Evolutionary conservation across 257 asterid genomes (phyloP).

Genomic region (Scutellaria barbata): DNA sequence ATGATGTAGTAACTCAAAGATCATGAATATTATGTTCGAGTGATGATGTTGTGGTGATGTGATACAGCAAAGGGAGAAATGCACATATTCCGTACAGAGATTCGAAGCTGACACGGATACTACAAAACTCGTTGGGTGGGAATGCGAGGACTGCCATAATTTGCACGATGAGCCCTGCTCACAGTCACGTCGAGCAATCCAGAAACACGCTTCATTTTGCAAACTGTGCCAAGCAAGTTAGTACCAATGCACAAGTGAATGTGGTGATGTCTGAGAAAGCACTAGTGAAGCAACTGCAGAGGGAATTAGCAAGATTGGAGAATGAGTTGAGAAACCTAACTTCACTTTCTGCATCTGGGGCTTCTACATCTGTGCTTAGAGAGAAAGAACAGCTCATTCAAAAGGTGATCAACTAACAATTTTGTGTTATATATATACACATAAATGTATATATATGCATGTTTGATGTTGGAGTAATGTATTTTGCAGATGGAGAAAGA

Average conservation of each 20-base stretch:
- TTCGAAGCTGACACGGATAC: conserved; percentile 90
- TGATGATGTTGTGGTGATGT: not conserved
- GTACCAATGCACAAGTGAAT: conserved; percentile 80
- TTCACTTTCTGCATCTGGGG: conserved; percentile 47
- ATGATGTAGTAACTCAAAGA: not conserved
- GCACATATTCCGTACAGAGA: conserved; percentile 91
- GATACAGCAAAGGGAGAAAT: conserved; percentile 82
- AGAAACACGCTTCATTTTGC: conserved; percentile 92
- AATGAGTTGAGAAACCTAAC: conserved; percentile 63
- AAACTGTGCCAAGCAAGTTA: conserved; percentile 91
- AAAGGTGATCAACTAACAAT: conserved; percentile 51
- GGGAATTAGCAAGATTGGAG: conserved; percentile 74
- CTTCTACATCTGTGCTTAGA: conserved; percentile 55
- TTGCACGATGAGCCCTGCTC: conserved; percentile 98
- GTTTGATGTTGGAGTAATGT: not conserved
- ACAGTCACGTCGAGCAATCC: conserved; percentile 83
- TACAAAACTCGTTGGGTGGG: conserved; percentile 88
- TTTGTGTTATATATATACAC: no score
- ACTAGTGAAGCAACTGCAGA: conserved; percentile 82
- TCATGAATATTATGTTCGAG: not conserved
- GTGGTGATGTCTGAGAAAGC: conserved; percentile 93
- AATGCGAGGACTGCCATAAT: conserved; percentile 90
- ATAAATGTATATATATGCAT: no score
- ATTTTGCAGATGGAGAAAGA: conserved; percentile 70
- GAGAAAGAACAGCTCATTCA: conserved; percentile 78